Percentiles rank a stretch among this genome's conserved stretches.
phyloP scores from a whole-genome alignment of 1,284 basidiomycete species.

The Anthracocystis setariae region DNA sequence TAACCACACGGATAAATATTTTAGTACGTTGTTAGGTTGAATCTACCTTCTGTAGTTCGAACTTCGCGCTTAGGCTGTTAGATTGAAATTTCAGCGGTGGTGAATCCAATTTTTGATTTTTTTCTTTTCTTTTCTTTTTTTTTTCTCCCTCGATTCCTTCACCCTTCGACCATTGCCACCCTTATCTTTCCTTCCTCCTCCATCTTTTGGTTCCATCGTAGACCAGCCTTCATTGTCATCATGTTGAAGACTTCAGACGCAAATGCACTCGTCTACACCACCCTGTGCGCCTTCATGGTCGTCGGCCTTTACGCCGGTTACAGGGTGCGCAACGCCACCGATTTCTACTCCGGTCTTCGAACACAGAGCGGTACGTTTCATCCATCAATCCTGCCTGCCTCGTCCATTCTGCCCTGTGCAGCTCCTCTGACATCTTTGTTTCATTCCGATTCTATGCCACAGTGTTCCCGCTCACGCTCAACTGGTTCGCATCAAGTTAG shows the following conservation, averaged over 20 bases:
- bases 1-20: too few relatives aligned
- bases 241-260: slow-evolving; percentile 54
- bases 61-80: too few relatives aligned
- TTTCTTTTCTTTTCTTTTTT: background rate
- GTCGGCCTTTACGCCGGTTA: slow-evolving; percentile 66
- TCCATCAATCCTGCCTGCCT: too few relatives aligned
- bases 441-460: slow-evolving; percentile 1
- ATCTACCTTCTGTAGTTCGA: too few relatives aligned
- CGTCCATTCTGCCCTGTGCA: background rate
- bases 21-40: too few relatives aligned
- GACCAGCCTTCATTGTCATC: background rate
- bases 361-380: slow-evolving; percentile 63
- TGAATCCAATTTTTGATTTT: background rate
- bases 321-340: slow-evolving; percentile 57
- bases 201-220: slow-evolving; percentile 1
- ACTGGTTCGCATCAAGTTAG: slow-evolving; percentile 68
- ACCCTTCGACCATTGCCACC: slow-evolving; percentile 6
- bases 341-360: slow-evolving; percentile 65
- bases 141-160: background rate
- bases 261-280: slow-evolving; percentile 66
- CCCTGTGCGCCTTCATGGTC: slow-evolving; percentile 64
- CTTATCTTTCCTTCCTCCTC: background rate
- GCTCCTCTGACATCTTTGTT: background rate
- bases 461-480: slow-evolving; percentile 64
- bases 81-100: too few relatives aligned